Evolutionary conservation across 352 stramenopile genomes (phyloP).

Genomic region (Elongisporangium undulatum): DNA sequence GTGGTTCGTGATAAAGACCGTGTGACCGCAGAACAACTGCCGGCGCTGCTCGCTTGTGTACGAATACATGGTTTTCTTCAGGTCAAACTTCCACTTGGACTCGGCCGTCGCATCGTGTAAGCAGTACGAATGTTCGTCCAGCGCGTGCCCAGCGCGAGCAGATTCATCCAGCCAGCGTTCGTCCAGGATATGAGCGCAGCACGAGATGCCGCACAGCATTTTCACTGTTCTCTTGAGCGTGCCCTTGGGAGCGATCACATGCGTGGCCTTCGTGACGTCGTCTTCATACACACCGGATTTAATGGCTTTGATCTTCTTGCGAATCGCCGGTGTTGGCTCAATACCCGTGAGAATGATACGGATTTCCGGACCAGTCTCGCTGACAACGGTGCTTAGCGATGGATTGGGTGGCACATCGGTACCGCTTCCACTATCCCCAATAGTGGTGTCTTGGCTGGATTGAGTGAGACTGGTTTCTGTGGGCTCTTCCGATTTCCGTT

Average conservation of each 20-base stretch:
- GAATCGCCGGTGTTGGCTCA: constrained; percentile 29
- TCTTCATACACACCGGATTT: constrained; percentile 34
- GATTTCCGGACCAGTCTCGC: constrained; percentile 8
- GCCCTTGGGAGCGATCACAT: constrained; percentile 44
- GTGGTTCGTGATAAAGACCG: constrained; percentile 46
- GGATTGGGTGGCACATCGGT: background rate
- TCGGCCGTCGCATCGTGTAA: constrained; percentile 36
- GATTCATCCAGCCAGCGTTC: constrained; percentile 45
- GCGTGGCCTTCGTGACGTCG: constrained; percentile 42
- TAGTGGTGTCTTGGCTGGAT: constrained; percentile 1
- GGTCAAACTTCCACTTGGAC: constrained; percentile 41
- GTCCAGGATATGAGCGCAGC: constrained; percentile 44
- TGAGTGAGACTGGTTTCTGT: constrained; percentile 7
- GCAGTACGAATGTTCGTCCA: constrained; percentile 26
- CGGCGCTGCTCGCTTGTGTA: constrained; percentile 16
- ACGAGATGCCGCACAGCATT: constrained; percentile 48
- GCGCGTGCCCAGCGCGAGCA: constrained; percentile 14
- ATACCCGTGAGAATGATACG: constrained; percentile 54
- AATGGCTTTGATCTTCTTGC: constrained; percentile 42
- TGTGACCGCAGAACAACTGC: constrained; percentile 20
- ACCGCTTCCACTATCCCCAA: background rate
- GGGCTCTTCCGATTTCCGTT: constrained; percentile 27
- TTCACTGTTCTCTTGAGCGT: constrained; percentile 62
- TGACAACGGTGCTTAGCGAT: background rate
- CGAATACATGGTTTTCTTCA: constrained; percentile 44